Conservation (phyloP, 768 basidiomycete genomes). For the Pleurotus eryngii region DNA sequence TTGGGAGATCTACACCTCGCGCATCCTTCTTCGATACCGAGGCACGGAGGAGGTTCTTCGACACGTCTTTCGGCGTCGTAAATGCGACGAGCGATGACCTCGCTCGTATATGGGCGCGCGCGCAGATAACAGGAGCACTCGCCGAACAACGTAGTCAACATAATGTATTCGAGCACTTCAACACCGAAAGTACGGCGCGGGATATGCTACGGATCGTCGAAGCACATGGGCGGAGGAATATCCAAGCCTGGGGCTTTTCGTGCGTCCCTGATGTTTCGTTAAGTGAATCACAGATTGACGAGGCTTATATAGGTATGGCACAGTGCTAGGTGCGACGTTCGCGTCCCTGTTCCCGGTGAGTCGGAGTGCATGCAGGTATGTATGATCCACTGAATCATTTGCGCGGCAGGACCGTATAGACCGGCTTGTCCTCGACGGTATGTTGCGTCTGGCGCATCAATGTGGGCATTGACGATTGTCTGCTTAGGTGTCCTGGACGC, state of each 20-base stretch:
- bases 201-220: constrained; percentile 35
- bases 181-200: constrained; percentile 34
- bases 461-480: neutral
- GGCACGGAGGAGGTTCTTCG: constrained; percentile 28
- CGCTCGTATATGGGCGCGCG: constrained; percentile 27
- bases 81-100: constrained; percentile 24
- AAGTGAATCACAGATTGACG: neutral
- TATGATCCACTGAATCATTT: neutral
- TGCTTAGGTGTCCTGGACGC: constrained; percentile 20
- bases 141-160: constrained; percentile 26
- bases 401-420: constrained; percentile 25
- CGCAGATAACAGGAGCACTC: constrained; percentile 26
- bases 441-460: neutral
- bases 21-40: constrained; percentile 32
- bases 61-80: constrained; percentile 10
- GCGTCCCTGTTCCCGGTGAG: constrained; percentile 32
- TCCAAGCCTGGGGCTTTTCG: constrained; percentile 28
- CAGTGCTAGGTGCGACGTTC: constrained; percentile 28
- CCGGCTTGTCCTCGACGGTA: constrained; percentile 29
- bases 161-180: constrained; percentile 25
- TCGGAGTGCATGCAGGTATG: neutral
- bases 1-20: constrained; percentile 31
- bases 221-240: constrained; percentile 28
- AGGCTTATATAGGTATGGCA: constrained; percentile 20
- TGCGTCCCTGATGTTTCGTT: constrained; percentile 9